These are phyloP conservation scores for Leptographium galeiforme DNA, from an alignment of 2,329 filamentous ascomycete species.

Conservation along the genomic window DNA sequence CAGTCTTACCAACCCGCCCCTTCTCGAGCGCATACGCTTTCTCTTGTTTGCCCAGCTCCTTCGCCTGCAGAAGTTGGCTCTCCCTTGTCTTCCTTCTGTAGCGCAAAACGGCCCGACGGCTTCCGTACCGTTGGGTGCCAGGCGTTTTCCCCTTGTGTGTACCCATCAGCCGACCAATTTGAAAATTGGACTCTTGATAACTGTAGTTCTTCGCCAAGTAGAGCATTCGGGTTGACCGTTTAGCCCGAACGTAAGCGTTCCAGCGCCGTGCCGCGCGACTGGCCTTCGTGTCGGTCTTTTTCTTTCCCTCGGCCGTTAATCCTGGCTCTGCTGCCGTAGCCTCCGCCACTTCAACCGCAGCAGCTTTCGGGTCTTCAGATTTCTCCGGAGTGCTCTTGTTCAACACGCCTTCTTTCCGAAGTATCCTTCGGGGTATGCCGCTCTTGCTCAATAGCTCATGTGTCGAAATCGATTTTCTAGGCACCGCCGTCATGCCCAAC, in stretches of 20 bases:
- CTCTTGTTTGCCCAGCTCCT: conserved; percentile 13
- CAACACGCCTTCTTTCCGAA: conserved; percentile 15
- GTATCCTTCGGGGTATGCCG: conserved; percentile 20
- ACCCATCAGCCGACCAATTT: conserved; percentile 39
- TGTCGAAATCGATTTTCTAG: conserved; percentile 20
- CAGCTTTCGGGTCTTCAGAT: neutral
- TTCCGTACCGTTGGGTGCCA: conserved; percentile 29
- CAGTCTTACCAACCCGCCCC: conserved; percentile 2
- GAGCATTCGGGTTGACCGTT: conserved; percentile 10
- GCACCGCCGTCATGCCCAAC: conserved; percentile 55
- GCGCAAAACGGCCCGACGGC: conserved; percentile 35
- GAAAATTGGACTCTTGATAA: conserved; percentile 48
- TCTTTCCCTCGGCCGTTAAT: neutral
- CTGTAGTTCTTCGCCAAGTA: conserved; percentile 30
- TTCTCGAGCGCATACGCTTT: conserved; percentile 10
- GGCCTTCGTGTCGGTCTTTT: conserved; percentile 3
- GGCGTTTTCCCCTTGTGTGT: conserved; percentile 36
- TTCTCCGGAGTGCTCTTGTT: conserved; percentile 1
- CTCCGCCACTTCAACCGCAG: conserved; percentile 1
- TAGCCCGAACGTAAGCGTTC: conserved; percentile 11
- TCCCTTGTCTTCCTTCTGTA: conserved; percentile 8
- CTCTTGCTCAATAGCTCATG: conserved; percentile 21
- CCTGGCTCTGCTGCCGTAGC: neutral
- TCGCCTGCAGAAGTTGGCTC: conserved; percentile 4
- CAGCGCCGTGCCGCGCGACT: conserved; percentile 9